Evolutionary conservation across 768 basidiomycete genomes (phyloP), one percentile per base, ranked within the genome.

Genomic region (Pisolithus tinctorius): DNA sequence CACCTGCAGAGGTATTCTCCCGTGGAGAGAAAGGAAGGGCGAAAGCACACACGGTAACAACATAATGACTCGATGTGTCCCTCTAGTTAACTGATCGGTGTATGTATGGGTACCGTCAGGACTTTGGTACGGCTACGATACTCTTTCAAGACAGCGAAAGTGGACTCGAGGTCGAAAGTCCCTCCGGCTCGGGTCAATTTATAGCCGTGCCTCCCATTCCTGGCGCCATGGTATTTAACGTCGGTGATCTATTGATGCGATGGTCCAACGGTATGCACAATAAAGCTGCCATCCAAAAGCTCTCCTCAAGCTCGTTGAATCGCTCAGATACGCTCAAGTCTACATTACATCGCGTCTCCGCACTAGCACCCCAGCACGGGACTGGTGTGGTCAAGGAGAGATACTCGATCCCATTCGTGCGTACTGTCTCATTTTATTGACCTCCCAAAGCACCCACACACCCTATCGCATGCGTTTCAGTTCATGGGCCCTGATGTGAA

Each of bases 331-430:
- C 63, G 57, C 45, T 63, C 52, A 53, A 71, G 63, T 61, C 60
- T 25, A 77, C 79, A 0, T 55, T 78, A 8, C 79, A 81, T 58
- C 78, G 79, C 17, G 79, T 82, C 4, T 68, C 74, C 36, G 71
- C 74, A 2, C 78, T 34, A 34, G 34, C 75, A 20, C 63, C 53
- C 7, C 45, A 55, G 51, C 20, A 55, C 25, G 40, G 45, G 31
- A 47, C 45, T 27, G 67, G 61, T 5, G 72, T 74, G 64, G 70
- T 76, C 1, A 78, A 75, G 1, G 73, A 74, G 31, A 68, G 82
- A 26, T 83, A 80, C 57, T 83, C 81, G 0, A 83, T 84, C 54
- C 82, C 83, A 31, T 83, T 82, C 58, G 78, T 79, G 53, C 53
- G 77, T 62, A 6, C 38, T 41, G 20, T 34, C 23, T 20, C 30